Evolutionary conservation across 1,139 yeast genomes (phyloP).

Genomic region (Wickerhamiella infanticola): DNA sequence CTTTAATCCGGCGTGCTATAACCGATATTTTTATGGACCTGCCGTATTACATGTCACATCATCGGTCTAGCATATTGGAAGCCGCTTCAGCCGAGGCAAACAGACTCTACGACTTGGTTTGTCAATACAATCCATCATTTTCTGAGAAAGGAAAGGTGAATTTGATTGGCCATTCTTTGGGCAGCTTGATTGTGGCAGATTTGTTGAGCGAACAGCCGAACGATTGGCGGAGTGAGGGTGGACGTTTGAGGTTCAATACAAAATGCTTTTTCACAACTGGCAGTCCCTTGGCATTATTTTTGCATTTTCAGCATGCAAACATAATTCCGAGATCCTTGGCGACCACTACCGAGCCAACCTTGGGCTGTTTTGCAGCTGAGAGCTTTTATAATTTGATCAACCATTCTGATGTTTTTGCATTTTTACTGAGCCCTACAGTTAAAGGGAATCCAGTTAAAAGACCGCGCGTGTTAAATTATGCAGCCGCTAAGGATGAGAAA

Average conservation of each 20-base stretch:
- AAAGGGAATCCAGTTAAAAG: conserved; percentile 7
- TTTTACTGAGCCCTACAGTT: conserved; percentile 26
- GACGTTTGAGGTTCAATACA: conserved; percentile 44
- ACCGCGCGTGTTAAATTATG: background rate
- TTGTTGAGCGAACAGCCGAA: conserved; percentile 47
- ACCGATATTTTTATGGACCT: conserved; percentile 84
- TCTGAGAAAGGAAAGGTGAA: conserved; percentile 47
- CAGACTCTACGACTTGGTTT: conserved; percentile 34
- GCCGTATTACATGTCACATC: conserved; percentile 67
- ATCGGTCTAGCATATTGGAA: conserved; percentile 43
- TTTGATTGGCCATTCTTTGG: conserved; percentile 80
- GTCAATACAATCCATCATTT: conserved; percentile 52
- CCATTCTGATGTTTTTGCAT: conserved; percentile 29
- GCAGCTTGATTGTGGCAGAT: conserved; percentile 75
- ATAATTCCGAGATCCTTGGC: conserved; percentile 4
- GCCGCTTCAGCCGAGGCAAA: conserved; percentile 63
- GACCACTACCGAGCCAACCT: conserved; percentile 12
- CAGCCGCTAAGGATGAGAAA: background rate
- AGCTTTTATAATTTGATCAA: conserved; percentile 27
- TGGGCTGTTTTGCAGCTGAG: conserved; percentile 28
- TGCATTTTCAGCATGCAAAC: conserved; percentile 18
- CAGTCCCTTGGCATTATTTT: conserved; percentile 76
- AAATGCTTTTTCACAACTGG: conserved; percentile 70
- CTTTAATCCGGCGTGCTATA: conserved; percentile 56
- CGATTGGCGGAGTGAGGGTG: conserved; percentile 1